Conservation (phyloP, 805 yeast genomes). For the Aciculoconidium aculeatum region DNA sequence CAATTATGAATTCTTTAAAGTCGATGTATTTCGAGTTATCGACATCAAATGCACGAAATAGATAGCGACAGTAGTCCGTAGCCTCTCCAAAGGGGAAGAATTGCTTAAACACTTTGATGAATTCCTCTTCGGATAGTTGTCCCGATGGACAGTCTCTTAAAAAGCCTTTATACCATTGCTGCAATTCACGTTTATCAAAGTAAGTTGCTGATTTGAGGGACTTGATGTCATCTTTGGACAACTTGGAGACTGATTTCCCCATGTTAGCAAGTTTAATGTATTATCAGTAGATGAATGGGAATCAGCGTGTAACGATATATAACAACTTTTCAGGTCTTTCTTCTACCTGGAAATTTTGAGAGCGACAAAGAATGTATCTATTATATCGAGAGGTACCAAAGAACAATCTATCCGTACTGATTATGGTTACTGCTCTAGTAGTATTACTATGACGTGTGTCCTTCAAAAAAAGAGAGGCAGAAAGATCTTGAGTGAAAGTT, state of each 20-base stretch:
- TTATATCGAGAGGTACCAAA: too few relatives aligned
- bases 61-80: conserved; percentile 78
- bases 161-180: conserved; percentile 98
- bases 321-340: too few relatives aligned
- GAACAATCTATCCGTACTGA: too few relatives aligned
- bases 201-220: conserved; percentile 80
- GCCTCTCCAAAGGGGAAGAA: conserved; percentile 99
- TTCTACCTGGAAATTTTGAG: too few relatives aligned
- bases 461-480: too few relatives aligned
- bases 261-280: too few relatives aligned
- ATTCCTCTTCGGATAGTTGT: conserved; percentile 78
- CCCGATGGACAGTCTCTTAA: conserved; percentile 91
- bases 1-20: conserved; percentile 87
- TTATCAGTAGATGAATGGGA: too few relatives aligned
- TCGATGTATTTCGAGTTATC: conserved; percentile 78
- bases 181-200: conserved; percentile 88
- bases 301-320: too few relatives aligned
- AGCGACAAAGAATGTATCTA: too few relatives aligned
- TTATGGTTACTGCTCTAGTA: too few relatives aligned
- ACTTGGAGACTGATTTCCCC: conserved; percentile 94
- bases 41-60: conserved; percentile 83
- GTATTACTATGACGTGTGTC: too few relatives aligned
- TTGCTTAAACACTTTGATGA: conserved; percentile 87
- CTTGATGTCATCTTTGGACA: conserved; percentile 84
- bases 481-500: too few relatives aligned